Base-by-base conservation (phyloP, 1,284 basidiomycete species). In the Meira nashicola region DNA sequence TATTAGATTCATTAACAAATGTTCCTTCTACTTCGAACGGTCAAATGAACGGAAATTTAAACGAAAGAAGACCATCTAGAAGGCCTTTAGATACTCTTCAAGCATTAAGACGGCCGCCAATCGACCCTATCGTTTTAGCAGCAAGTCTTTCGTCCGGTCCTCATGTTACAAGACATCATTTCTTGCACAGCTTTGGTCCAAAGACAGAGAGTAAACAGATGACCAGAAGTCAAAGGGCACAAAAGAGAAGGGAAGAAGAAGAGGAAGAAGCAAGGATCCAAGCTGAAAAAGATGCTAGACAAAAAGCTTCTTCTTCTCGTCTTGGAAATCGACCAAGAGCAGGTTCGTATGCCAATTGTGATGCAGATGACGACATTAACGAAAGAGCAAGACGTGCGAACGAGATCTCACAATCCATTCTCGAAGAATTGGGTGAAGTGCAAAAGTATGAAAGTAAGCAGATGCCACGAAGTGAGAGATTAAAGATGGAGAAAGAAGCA, bases 61-160 rank as follows among this genome's bases (percentile, higher is more conserved):
- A 21, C 25, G n/a, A 48, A 14, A 14, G 12, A 12, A n/a, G 12
- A 25, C 50, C 50, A 2, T 12, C 14, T 2, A 43, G 46, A 21
- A 43, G 63, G 11, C 66, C 67, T 14, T 60, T 76, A 1, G 68
- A 71, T 8, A 73, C 72, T 4, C 67, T 74, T 48, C 63, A 70
- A n/a, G 72, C 72, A 23, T 62, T 76, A 2, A 57, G 74, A n/a
- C 47, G 74, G 17, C 73, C 73, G 1, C 65, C 74, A 40, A 69
- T 76, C 51, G 74, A 76, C 54, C 74, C 74, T 12, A 71, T 75
- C 63, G 66, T 76, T 43, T 59, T 75, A 17, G 73, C 71, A 11
- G 74, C 74, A 1, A 69, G 66, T 54, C 60, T 76, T 7, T 65
- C 60, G 54, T 71, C 72, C 2, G 71, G 70, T 19, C 74, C 73